Evolutionary conservation across 2,329 filamentous ascomycete species (phyloP).

Genomic region (Ophiostoma australiae): DNA sequence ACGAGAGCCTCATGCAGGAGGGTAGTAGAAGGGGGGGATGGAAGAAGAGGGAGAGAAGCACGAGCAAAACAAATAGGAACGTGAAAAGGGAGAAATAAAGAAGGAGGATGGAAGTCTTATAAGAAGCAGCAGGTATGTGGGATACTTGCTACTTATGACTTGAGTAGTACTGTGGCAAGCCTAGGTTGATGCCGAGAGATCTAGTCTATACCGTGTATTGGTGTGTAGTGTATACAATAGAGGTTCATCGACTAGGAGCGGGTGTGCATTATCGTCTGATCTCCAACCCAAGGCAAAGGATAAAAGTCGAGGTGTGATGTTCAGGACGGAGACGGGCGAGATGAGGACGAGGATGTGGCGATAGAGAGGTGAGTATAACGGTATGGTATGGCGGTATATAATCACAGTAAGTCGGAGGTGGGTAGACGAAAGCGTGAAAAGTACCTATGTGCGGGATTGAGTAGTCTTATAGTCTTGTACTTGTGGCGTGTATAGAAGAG

Average conservation of each 20-base stretch:
- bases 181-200: constrained; percentile 30
- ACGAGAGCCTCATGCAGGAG: constrained; percentile 1
- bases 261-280: constrained; percentile 44
- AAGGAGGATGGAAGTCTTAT: neutral
- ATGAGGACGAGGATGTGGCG: neutral
- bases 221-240: neutral
- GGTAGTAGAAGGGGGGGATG: neutral
- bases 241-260: neutral
- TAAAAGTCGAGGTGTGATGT: constrained; percentile 17
- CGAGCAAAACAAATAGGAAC: neutral
- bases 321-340: neutral
- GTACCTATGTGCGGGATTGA: constrained; percentile 16
- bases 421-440: constrained; percentile 2
- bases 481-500: constrained; percentile 1
- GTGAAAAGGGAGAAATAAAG: neutral
- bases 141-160: neutral
- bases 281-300: constrained; percentile 37
- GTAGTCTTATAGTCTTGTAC: constrained; percentile 1
- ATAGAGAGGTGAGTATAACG: neutral
- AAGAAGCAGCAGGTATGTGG: constrained; percentile 2
- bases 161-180: neutral
- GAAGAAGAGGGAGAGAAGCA: neutral
- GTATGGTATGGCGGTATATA: constrained; percentile 1
- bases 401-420: neutral
- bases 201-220: constrained; percentile 23